Conservation (phyloP, 2,329 filamentous ascomycete species). For the Didymellaceae sp. region DNA sequence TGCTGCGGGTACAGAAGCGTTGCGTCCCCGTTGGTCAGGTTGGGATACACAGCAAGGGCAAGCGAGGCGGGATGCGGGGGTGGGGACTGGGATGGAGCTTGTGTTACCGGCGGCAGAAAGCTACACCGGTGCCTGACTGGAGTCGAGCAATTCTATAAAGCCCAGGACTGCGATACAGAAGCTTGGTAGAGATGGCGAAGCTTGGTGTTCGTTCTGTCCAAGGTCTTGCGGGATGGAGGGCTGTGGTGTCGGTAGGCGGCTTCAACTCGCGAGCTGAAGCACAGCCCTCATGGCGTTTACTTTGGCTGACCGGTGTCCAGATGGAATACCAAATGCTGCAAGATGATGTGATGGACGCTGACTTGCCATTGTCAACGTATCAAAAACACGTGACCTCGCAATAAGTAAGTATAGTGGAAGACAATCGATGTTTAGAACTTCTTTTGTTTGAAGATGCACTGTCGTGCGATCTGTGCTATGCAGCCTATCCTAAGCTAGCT, state of each 20-base stretch:
- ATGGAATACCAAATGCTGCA: background rate
- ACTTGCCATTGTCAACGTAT: no score
- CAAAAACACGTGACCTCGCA: no score
- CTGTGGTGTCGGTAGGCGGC: background rate
- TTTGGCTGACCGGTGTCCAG: constrained; percentile 3
- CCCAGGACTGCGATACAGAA: background rate
- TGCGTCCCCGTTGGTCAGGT: constrained; percentile 13
- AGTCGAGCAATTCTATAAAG: background rate
- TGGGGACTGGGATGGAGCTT: constrained; percentile 15
- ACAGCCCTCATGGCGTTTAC: constrained; percentile 1
- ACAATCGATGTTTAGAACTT: no score
- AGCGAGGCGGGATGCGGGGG: constrained; percentile 14
- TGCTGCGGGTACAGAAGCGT: constrained; percentile 18
- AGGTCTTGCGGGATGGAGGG: background rate
- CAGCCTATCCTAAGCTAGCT: no score
- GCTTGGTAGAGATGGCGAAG: constrained; percentile 8
- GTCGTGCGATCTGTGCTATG: no score
- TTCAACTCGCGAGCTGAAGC: constrained; percentile 1
- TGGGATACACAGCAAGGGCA: constrained; percentile 3
- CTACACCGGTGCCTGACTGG: background rate
- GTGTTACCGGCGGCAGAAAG: background rate
- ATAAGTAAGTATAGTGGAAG: no score
- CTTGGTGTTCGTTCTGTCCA: constrained; percentile 5
- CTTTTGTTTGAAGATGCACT: no score
- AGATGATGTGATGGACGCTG: background rate